Evolutionary conservation across 257 asterid genomes (phyloP), one percentile per base, ranked within the genome.

Genomic region (Schizonepeta tenuifolia): DNA sequence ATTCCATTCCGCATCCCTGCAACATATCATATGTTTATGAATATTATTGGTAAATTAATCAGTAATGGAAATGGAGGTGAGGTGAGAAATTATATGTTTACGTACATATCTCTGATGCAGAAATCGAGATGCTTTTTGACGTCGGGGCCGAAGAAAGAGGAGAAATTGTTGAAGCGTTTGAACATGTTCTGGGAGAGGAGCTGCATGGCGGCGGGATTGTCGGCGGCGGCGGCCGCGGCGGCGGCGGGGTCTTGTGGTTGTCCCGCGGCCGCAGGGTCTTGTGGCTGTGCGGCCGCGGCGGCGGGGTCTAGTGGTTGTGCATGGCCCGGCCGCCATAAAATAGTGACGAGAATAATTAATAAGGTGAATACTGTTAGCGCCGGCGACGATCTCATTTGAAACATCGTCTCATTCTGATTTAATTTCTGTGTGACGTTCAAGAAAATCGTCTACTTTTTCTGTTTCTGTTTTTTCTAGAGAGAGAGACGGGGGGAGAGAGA

Each of bases 1-100:
- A 40, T 89, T 68, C 99, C 99, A 94, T 73, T 94, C 99, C 10
- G 82, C 89, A 69, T 89, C 91, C 81, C 97, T 94, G 14, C 64
- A 57, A 26, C 31, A 36, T 10, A 7, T 36, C 41, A 36, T 36
- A 36, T 0, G n/a, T n/a, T n/a, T n/a, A n/a, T n/a, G n/a, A n/a
- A n/a, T n/a, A n/a, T n/a, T n/a, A n/a, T n/a, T n/a, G n/a, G n/a
- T n/a, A n/a, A n/a, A n/a, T n/a, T n/a, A n/a, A n/a, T n/a, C n/a
- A 35, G 10, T n/a, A 5, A 36, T 9, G 12, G 12, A 38, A 38
- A 9, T 8, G 12, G 11, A 1, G 43, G 11, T 38, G 3, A 38
- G 43, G n/a, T n/a, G n/a, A n/a, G n/a, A n/a, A n/a, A n/a, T n/a
- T n/a, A n/a, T n/a, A 47, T 5, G 7, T 6, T 51, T 9, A 18